Conservation (phyloP, 2,329 filamentous ascomycete genomes). For the Pseudogymnoascus sp. region DNA sequence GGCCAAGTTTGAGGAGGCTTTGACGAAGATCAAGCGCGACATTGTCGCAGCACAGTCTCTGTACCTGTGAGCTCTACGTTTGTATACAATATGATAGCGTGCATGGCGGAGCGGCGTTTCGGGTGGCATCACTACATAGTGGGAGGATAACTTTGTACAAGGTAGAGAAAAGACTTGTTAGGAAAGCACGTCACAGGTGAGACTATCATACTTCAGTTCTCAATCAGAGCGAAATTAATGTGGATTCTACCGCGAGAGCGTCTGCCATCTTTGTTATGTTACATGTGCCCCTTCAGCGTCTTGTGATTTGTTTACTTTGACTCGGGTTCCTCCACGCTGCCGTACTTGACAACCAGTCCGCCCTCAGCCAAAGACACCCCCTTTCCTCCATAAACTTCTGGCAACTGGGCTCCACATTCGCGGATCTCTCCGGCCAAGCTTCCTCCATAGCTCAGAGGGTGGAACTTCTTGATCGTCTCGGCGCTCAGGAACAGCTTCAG, state of each 20-base stretch:
- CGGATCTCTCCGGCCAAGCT: slow-evolving; percentile 55
- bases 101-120: slow-evolving; percentile 7
- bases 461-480: slow-evolving; percentile 71
- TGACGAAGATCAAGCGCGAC: slow-evolving; percentile 81
- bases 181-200: background rate
- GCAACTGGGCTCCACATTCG: slow-evolving; percentile 54
- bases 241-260: background rate
- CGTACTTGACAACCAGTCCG: slow-evolving; percentile 26
- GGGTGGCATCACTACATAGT: slow-evolving; percentile 4
- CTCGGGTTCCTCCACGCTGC: slow-evolving; percentile 14
- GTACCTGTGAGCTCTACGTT: slow-evolving; percentile 55
- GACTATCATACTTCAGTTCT: background rate
- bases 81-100: slow-evolving; percentile 8
- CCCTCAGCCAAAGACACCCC: slow-evolving; percentile 36
- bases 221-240: background rate
- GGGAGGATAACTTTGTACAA: background rate
- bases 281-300: background rate
- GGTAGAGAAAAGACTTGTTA: background rate
- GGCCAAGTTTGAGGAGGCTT: slow-evolving; percentile 79
- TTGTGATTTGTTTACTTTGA: slow-evolving; percentile 7
- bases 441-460: slow-evolving; percentile 65
- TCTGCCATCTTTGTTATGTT: background rate
- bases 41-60: slow-evolving; percentile 92
- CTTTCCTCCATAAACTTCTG: slow-evolving; percentile 71
- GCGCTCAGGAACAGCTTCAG: slow-evolving; percentile 69